Base-by-base conservation (phyloP, 164 flowering plant species). In the Amborella trichopoda region DNA sequence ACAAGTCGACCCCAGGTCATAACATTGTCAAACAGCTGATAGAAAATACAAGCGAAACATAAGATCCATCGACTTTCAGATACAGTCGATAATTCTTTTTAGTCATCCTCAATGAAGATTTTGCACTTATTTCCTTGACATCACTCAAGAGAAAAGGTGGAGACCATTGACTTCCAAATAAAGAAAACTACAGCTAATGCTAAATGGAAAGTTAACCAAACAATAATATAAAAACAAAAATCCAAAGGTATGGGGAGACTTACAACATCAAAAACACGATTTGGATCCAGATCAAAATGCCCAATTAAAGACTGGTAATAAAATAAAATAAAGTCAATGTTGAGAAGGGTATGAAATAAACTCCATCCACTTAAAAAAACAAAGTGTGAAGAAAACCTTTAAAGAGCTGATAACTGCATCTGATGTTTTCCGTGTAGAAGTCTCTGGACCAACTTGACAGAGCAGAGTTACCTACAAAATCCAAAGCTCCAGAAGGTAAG, bases 231-330 rank as follows among this genome's bases (percentile, higher is more conserved):
- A 37, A 37, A 37, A n/a, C n/a, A 37, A 25, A 18, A 14, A 21
- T 22, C 34, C 16, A 40, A 3, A 32, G 32, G 63, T 36, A n/a
- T 40, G 16, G 54, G 40, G 32, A 4, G 14, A 73, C 99, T 85
- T 76, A 93, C 99, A 57, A 93, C 83, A 60, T 93, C 99, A 72
- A 88, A 93, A 48, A 85, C 99, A 57, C 97, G 97, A 56, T 93
- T 93, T 10, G 99, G 99, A 50, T 93, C 99, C 64, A 88, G 74
- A 73, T 93, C 95, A 44, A 93, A 93, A 61, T 93, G 99, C 19
- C 99, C 99, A 68, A 93, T 93, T 41, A 93, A 67, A 34, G 99
- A 93, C 99, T 93, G 95, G 71, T 3, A 37, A 14, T 37, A n/a
- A 6, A n/a, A 37, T 2, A 37, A 37, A 14, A n/a, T 37, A 37